A percentile compares a stretch with the other conserved stretches of the same genome.
Conservation (phyloP, 2,329 filamentous ascomycete species). For the Epichloe typhina region DNA sequence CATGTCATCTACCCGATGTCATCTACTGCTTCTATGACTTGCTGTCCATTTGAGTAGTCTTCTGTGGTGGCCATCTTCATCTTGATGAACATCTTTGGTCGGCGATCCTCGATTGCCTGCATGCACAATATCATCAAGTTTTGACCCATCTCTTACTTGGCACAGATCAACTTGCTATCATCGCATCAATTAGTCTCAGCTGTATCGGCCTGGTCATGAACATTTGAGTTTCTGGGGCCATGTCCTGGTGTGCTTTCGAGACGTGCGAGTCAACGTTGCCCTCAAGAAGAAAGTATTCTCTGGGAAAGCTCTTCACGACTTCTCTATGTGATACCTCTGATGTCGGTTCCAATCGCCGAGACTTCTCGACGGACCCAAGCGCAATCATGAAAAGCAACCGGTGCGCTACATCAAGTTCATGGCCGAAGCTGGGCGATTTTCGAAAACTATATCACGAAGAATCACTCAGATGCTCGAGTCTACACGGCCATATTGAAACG, state of each 20-base stretch:
- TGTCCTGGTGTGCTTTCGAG: neutral
- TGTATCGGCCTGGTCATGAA: neutral
- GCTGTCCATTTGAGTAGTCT: neutral
- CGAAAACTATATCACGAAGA: neutral
- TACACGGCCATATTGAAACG: neutral
- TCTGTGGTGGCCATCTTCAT: neutral
- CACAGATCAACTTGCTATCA: neutral
- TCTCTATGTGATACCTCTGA: neutral
- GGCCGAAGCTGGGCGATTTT: slow-evolving; percentile 6
- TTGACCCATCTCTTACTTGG: neutral
- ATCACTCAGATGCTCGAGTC: neutral
- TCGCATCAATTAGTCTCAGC: neutral
- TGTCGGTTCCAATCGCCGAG: neutral
- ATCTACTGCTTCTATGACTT: neutral
- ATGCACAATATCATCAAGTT: neutral
- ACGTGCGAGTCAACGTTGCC: neutral
- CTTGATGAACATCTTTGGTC: neutral
- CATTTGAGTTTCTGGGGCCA: neutral
- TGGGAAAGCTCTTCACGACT: neutral
- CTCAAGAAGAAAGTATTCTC: neutral
- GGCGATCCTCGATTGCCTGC: too few species aligned
- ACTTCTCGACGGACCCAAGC: neutral
- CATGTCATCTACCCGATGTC: neutral
- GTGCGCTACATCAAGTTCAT: neutral
- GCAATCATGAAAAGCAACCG: neutral